These are phyloP conservation scores for Cercospora sp. DNA, from an alignment of 2,329 filamentous ascomycete genomes.

Conservation along the genomic window DNA sequence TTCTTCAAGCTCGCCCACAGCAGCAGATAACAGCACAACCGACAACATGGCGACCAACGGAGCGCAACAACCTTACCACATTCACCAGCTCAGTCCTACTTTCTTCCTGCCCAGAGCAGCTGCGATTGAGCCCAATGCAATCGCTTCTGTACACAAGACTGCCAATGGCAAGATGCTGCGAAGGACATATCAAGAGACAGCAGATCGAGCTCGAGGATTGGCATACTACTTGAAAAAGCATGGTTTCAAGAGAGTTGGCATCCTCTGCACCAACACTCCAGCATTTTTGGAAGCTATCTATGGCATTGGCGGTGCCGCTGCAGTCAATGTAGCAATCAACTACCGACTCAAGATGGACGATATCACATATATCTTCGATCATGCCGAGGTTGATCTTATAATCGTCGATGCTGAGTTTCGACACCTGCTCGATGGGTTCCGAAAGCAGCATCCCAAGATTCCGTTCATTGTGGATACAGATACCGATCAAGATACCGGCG, in stretches of 20 bases:
- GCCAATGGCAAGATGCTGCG: conserved; percentile 66
- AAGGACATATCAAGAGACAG: conserved; percentile 76
- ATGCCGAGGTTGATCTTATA: conserved; percentile 81
- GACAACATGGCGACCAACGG: conserved; percentile 24
- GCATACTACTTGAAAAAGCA: conserved; percentile 83
- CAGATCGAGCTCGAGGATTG: conserved; percentile 81
- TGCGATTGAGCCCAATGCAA: conserved; percentile 74
- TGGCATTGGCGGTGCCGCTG: conserved; percentile 79
- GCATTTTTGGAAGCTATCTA: conserved; percentile 91
- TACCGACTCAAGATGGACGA: conserved; percentile 80
- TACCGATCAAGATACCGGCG: conserved; percentile 74
- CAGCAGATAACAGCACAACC: conserved; percentile 28
- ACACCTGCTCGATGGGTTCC: conserved; percentile 67
- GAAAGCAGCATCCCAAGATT: conserved; percentile 60
- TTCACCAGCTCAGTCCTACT: conserved; percentile 84
- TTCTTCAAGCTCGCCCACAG: conserved; percentile 36
- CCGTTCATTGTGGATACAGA: conserved; percentile 81
- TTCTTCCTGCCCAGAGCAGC: conserved; percentile 85
- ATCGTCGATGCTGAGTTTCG: conserved; percentile 83
- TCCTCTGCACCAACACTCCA: conserved; percentile 89
- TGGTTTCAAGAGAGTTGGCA: conserved; percentile 73
- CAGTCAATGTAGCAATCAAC: conserved; percentile 72
- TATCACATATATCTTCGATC: conserved; percentile 85
- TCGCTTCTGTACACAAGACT: conserved; percentile 29
- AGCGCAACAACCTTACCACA: conserved; percentile 47